Base-by-base conservation (phyloP, 257 asterid genomes). In the Verbascum thapsus region DNA sequence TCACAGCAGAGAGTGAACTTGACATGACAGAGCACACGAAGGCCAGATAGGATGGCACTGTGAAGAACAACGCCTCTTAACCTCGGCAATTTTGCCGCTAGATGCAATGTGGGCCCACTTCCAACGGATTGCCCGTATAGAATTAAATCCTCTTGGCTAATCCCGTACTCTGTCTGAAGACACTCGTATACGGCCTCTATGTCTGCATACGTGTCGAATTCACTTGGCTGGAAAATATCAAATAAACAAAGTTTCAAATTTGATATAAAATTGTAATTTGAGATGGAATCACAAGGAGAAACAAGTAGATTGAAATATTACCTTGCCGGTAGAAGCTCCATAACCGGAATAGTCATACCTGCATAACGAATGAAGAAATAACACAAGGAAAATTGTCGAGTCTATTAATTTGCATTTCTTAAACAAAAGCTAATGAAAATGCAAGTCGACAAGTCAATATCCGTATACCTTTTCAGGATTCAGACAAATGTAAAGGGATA, bases 301-400 rank as follows among this genome's bases (percentile, higher is more conserved):
- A 58, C 39, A 26, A 64, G 67, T 12, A 6, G 66, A 62, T 59
- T 11, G 65, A 69, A 26, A 54, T 48, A 72, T 67, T 81, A 94
- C 99, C 94, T 94, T 80, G 56, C 99, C 99, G 4, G 95, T 90
- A 10, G 98, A 94, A 70, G 95, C 98, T 66, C 99, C 99, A 76
- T 94, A 94, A 53, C 99, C 99, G 51, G 99, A 94, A 74, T 94
- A 94, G 60, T 94, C 99, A 59, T 90, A 94, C 77, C 99, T 94
- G 90, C 79, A 79, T 7, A 39, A 53, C 38, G 59, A 52, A 58
- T 30, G 51, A 1, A 30, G 34, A 44, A 48, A 11, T 53, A 47
- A 34, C 16, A 19, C 9, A 13, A 44, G 56, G 42, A 34, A 53
- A 59, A 42, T 13, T 8, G 48, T 42, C 6, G 9, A 11, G 18